Percentiles rank a stretch among this genome's conserved stretches.
Evolutionary conservation across 2,329 filamentous ascomycete genomes (phyloP).

Genomic region (Colletotrichum acutatum): DNA sequence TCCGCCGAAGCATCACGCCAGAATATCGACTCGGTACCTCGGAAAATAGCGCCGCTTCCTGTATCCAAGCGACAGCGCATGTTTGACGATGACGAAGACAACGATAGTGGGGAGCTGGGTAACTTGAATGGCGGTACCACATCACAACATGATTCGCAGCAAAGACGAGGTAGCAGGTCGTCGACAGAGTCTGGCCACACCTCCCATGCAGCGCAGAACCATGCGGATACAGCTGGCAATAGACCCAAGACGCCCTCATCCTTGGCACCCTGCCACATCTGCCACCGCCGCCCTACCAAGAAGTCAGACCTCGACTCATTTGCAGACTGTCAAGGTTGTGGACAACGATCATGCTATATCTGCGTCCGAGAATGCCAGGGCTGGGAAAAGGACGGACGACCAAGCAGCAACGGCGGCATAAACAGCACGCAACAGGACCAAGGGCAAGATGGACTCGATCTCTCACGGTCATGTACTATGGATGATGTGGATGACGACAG

Average conservation of each 20-base stretch:
- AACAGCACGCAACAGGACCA: conserved; percentile 12
- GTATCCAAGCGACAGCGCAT: conserved; percentile 29
- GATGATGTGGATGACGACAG: conserved; percentile 55
- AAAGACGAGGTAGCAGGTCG: conserved; percentile 21
- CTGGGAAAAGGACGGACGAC: conserved; percentile 45
- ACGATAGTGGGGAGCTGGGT: background rate
- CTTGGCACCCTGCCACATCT: conserved; percentile 73
- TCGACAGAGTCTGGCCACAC: conserved; percentile 10
- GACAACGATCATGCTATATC: conserved; percentile 73
- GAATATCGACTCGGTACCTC: conserved; percentile 4
- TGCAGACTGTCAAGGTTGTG: conserved; percentile 71
- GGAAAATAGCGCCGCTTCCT: conserved; percentile 29
- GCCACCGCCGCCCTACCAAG: conserved; percentile 72
- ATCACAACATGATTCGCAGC: background rate
- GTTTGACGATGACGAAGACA: conserved; percentile 18
- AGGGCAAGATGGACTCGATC: conserved; percentile 36
- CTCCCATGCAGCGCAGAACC: conserved; percentile 3
- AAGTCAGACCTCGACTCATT: conserved; percentile 75
- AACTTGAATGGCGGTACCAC: background rate
- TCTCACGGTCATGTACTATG: conserved; percentile 62
- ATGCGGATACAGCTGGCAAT: conserved; percentile 11
- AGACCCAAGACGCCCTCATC: conserved; percentile 38
- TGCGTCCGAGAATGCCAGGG: conserved; percentile 73
- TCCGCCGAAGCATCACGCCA: background rate
- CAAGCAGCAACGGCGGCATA: conserved; percentile 34